Conservation (phyloP, 129 eudicot species). For the Chrysanthemum lavandulifolium region DNA sequence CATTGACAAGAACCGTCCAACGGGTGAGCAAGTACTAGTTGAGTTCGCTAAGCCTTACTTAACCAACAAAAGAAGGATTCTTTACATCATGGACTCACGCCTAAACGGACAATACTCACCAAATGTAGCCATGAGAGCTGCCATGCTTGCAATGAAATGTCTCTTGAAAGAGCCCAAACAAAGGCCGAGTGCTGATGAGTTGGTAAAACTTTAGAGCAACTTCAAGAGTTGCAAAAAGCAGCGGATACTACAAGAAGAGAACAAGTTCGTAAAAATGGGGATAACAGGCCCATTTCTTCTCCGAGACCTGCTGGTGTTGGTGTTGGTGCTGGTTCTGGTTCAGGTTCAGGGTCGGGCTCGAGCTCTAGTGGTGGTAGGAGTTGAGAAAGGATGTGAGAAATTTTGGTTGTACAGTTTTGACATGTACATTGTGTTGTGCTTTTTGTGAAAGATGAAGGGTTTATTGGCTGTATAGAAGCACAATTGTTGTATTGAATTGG, state of each 20-base stretch:
- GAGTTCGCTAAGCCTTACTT: constrained; percentile 77
- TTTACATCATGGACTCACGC: constrained; percentile 71
- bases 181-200: constrained; percentile 67
- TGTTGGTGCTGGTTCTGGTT: neutral
- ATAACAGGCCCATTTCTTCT: constrained; percentile 14
- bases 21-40: constrained; percentile 69
- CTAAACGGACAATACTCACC: constrained; percentile 68
- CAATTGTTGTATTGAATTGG: neutral
- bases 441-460: constrained; percentile 6
- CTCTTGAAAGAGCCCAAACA: constrained; percentile 52
- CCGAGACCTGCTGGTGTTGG: constrained; percentile 9
- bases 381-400: constrained; percentile 11
- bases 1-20: constrained; percentile 68
- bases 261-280: constrained; percentile 19
- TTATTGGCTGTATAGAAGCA: constrained; percentile 9
- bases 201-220: constrained; percentile 63
- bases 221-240: constrained; percentile 47
- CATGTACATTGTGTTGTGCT: constrained; percentile 16
- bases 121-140: constrained; percentile 50
- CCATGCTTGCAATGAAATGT: constrained; percentile 69
- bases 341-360: neutral
- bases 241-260: constrained; percentile 38
- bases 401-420: constrained; percentile 25
- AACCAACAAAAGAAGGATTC: constrained; percentile 55
- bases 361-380: constrained; percentile 12